A percentile compares a stretch with the other conserved stretches of the same genome.
phyloP scores from a whole-genome alignment of 139 green algal genomes.

The Eudorina sp. region DNA sequence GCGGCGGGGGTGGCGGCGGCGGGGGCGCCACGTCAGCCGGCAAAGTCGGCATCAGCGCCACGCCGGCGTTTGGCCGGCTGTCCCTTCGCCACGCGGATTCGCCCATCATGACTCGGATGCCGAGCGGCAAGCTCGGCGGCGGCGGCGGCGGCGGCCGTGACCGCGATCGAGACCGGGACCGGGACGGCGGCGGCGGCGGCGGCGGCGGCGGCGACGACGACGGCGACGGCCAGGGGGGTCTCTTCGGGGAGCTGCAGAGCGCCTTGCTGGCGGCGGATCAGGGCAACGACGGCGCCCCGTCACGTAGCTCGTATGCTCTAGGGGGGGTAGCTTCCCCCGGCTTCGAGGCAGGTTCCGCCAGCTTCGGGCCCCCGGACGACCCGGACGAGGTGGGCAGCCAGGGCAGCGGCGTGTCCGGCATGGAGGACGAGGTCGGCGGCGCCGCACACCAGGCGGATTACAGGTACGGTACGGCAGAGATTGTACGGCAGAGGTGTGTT shows the following conservation, averaged over 20 bases:
- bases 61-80: not conserved
- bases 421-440: constrained; percentile 26
- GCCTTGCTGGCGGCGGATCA: not conserved
- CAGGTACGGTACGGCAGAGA: not conserved
- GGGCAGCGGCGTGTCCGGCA: constrained; percentile 19
- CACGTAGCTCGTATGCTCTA: no score
- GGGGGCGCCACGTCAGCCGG: not conserved
- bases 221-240: not conserved
- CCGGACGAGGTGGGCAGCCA: constrained; percentile 17
- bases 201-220: constrained; percentile 8
- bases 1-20: not conserved
- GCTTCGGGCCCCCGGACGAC: not conserved
- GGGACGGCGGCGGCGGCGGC: not conserved
- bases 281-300: no score
- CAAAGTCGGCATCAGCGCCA: not conserved
- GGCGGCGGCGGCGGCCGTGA: not conserved
- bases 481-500: not conserved
- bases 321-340: no score
- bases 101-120: not conserved
- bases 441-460: constrained; percentile 32
- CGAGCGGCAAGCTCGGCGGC: not conserved
- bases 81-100: not conserved
- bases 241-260: not conserved
- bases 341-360: not conserved
- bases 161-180: no score